phyloP scores from a whole-genome alignment of 257 asterid genomes.

The Phtheirospermum japonicum region DNA sequence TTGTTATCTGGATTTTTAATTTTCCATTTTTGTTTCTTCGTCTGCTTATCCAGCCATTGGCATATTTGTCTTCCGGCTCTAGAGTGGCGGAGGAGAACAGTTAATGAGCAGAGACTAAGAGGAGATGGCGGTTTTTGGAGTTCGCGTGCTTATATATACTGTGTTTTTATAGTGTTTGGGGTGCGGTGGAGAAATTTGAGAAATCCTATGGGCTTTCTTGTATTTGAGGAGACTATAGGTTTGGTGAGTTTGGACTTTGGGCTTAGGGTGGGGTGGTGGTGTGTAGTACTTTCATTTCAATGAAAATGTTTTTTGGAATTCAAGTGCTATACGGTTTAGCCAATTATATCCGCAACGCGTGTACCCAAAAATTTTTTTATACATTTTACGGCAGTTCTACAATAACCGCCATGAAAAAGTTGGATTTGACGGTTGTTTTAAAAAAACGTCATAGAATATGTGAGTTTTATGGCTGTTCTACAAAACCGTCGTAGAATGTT shows the following conservation, averaged over 20 bases:
- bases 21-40: neutral
- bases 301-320: too few relatives aligned
- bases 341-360: too few relatives aligned
- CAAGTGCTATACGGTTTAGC: conserved; percentile 2
- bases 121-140: conserved; percentile 17
- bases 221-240: neutral
- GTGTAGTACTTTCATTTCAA: too few relatives aligned
- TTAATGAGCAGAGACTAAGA: neutral
- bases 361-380: too few relatives aligned
- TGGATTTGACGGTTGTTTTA: too few relatives aligned
- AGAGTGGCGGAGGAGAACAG: conserved; percentile 5
- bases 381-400: too few relatives aligned
- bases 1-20: neutral
- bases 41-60: neutral
- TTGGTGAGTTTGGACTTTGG: too few relatives aligned
- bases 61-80: neutral
- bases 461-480: too few relatives aligned
- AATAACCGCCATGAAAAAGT: too few relatives aligned
- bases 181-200: neutral
- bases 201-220: neutral
- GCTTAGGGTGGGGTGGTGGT: too few relatives aligned
- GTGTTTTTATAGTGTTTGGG: conserved; percentile 1
- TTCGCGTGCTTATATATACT: neutral
- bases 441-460: too few relatives aligned
- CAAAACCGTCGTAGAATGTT: too few relatives aligned